Conservation (phyloP, 306 rosid species). For the Citrullus mucosospermus region DNA sequence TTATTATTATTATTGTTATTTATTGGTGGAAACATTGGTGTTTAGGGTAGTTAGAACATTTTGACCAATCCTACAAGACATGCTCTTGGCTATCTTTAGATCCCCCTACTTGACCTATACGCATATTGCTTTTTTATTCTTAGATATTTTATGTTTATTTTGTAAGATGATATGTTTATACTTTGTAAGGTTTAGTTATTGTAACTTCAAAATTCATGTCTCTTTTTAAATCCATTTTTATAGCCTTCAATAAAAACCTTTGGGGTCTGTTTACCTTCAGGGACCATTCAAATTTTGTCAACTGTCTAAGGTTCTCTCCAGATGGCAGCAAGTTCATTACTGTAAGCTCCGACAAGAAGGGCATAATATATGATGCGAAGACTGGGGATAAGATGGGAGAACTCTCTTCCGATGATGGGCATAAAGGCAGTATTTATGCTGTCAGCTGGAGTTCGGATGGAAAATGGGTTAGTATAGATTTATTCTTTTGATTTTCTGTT, state of each 20-base stretch:
- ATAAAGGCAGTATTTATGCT: constrained; percentile 89
- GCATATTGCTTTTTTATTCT: neutral
- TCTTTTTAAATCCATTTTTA: neutral
- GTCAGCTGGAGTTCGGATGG: constrained; percentile 97
- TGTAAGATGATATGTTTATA: neutral
- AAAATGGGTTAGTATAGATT: constrained; percentile 42
- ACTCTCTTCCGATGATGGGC: constrained; percentile 77
- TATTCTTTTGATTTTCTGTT: neutral
- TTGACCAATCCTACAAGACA: neutral
- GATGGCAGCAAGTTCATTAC: constrained; percentile 77
- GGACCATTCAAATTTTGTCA: constrained; percentile 95
- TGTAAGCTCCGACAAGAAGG: constrained; percentile 90
- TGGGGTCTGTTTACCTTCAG: constrained; percentile 33
- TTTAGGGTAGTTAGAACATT: neutral
- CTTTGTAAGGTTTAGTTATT: neutral
- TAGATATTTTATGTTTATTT: neutral
- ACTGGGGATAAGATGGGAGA: constrained; percentile 81
- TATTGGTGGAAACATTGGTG: neutral
- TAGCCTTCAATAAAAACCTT: neutral
- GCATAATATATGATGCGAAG: constrained; percentile 68
- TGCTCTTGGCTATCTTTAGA: neutral
- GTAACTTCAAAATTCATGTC: neutral
- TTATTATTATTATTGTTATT: neutral
- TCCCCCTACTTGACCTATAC: neutral
- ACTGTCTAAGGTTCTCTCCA: constrained; percentile 83